Percentiles rank a stretch among this genome's conserved stretches.
phyloP scores from a whole-genome alignment of 306 rosid genomes.

The Fagus sylvatica region DNA sequence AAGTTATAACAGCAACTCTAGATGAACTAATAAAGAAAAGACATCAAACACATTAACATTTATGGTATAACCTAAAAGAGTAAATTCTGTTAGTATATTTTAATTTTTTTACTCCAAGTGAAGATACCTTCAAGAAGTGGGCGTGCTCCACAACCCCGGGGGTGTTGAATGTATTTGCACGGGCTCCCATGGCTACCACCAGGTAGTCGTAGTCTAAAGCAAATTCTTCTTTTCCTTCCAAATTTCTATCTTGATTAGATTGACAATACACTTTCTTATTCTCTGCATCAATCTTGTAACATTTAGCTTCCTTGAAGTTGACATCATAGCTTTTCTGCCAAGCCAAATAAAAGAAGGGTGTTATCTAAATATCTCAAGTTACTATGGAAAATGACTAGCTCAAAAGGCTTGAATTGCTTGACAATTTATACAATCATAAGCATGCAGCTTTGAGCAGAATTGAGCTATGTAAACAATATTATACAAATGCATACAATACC shows the following conservation, averaged over 20 bases:
- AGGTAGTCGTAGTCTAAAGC: constrained; percentile 79
- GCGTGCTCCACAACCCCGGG: constrained; percentile 95
- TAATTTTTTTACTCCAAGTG: not conserved
- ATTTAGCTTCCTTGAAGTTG: constrained; percentile 77
- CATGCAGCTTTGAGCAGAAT: not conserved
- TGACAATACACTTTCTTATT: constrained; percentile 74
- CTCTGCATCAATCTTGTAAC: constrained; percentile 79
- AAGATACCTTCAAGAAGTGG: constrained; percentile 83
- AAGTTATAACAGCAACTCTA: no score
- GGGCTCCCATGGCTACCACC: constrained; percentile 76
- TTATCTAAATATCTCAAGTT: constrained; percentile 1
- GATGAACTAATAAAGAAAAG: no score
- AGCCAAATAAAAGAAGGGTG: constrained; percentile 6
- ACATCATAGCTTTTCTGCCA: constrained; percentile 68
- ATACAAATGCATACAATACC: no score
- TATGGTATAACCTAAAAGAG: no score
- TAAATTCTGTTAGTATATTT: no score
- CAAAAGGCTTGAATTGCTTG: not conserved
- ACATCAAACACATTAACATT: no score
- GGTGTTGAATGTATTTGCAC: constrained; percentile 88
- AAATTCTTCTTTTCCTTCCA: constrained; percentile 66
- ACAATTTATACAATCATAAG: not conserved
- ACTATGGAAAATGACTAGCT: not conserved
- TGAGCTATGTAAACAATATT: no score
- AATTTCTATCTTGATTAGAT: constrained; percentile 50